phyloP scores from a whole-genome alignment of 1,139 yeast genomes.

The Lodderomyces metapsilosis region DNA sequence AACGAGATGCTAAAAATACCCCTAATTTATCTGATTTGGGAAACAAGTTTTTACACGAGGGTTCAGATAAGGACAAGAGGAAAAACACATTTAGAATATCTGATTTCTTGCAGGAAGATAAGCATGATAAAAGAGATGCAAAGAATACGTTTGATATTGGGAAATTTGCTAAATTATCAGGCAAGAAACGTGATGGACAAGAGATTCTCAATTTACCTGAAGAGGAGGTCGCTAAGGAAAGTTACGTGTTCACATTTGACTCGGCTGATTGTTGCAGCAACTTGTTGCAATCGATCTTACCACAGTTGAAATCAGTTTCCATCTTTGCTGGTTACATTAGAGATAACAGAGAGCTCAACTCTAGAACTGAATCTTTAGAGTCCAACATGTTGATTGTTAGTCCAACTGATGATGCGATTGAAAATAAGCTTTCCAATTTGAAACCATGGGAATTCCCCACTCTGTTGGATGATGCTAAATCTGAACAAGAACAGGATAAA shows the following conservation, averaged over 20 bases:
- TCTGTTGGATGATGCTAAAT: slow-evolving; percentile 29
- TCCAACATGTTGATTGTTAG: slow-evolving; percentile 53
- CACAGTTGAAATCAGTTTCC: slow-evolving; percentile 45
- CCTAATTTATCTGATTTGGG: slow-evolving; percentile 18
- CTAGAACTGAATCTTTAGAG: slow-evolving; percentile 36
- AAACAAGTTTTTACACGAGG: slow-evolving; percentile 1
- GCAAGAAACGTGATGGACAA: slow-evolving; percentile 9
- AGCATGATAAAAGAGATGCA: slow-evolving; percentile 17
- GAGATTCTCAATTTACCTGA: slow-evolving; percentile 4
- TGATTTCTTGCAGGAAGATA: slow-evolving; percentile 1
- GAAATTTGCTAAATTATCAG: slow-evolving; percentile 9
- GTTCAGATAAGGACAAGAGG: background rate
- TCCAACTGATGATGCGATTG: slow-evolving; percentile 58
- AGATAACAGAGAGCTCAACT: slow-evolving; percentile 45
- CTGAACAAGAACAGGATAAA: slow-evolving; percentile 42
- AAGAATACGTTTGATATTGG: slow-evolving; percentile 18
- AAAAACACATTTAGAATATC: slow-evolving; percentile 2
- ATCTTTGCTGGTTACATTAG: slow-evolving; percentile 57
- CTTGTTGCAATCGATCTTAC: slow-evolving; percentile 35
- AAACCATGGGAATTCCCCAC: slow-evolving; percentile 76
- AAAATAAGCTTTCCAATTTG: slow-evolving; percentile 25
- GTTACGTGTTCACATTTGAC: slow-evolving; percentile 10
- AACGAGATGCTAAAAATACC: slow-evolving; percentile 24
- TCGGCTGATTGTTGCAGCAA: slow-evolving; percentile 14
- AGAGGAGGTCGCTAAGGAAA: background rate